Evolutionary conservation across 1,139 yeast species (phyloP).

Genomic region (Geotrichum carabidarum): DNA sequence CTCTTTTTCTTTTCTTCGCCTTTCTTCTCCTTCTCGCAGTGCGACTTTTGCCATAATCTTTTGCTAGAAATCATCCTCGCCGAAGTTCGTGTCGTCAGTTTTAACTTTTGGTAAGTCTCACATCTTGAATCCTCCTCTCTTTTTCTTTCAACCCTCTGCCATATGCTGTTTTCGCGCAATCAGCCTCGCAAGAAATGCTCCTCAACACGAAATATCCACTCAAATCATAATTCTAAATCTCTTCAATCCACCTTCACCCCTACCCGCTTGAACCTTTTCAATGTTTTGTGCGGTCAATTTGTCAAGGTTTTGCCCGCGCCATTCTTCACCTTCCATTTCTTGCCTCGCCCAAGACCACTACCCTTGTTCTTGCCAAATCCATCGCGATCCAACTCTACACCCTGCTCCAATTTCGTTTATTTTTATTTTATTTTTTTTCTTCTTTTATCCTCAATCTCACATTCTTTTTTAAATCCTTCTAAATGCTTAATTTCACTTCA

Average conservation of each 20-base stretch:
- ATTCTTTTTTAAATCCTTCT: neutral
- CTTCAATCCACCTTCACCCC: no score
- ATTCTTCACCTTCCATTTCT: neutral
- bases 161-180: no score
- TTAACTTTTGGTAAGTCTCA: constrained; percentile 1
- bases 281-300: no score
- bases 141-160: no score
- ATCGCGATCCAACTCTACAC: neutral
- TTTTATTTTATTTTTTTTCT: neutral
- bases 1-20: neutral
- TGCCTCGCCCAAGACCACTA: neutral
- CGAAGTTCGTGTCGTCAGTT: neutral
- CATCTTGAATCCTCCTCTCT: neutral
- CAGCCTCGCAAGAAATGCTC: no score
- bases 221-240: no score
- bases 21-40: neutral
- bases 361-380: neutral
- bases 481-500: neutral
- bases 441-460: neutral
- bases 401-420: neutral
- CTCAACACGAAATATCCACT: no score
- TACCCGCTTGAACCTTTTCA: no score
- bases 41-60: neutral
- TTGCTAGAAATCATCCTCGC: neutral
- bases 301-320: no score